phyloP scores from a whole-genome alignment of 306 rosid genomes.

The Sophora flavescens region DNA sequence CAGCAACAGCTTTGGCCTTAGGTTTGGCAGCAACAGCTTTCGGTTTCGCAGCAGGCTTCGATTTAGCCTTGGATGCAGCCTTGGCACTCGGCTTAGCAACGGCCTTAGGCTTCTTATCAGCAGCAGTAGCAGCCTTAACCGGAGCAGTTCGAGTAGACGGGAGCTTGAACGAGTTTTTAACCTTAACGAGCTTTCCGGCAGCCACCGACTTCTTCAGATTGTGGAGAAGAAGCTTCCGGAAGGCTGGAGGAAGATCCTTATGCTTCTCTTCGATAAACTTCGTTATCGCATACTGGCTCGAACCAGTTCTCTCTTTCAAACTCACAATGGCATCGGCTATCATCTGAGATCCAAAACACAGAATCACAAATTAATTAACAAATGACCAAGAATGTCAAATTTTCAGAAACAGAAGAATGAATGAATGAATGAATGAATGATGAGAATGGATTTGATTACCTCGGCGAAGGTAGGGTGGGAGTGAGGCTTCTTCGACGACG shows the following conservation, averaged over 20 bases:
- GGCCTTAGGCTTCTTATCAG: conserved; percentile 54
- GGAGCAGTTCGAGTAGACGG: conserved; percentile 41
- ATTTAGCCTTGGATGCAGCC: conserved; percentile 40
- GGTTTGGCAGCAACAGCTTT: conserved; percentile 50
- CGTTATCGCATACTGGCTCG: conserved; percentile 90
- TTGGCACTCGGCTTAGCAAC: background rate
- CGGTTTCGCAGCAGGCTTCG: conserved; percentile 35
- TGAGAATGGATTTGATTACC: conserved; percentile 45
- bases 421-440: too few species aligned
- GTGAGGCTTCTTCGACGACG: conserved; percentile 41
- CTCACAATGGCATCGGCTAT: conserved; percentile 73
- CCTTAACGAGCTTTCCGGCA: conserved; percentile 71
- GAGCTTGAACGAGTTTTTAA: conserved; percentile 80
- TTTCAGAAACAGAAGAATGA: background rate
- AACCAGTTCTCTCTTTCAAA: conserved; percentile 85
- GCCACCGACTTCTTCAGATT: conserved; percentile 80
- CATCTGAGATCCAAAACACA: conserved; percentile 59
- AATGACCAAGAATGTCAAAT: accelerated
- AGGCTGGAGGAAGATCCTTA: conserved; percentile 67
- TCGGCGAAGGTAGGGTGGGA: conserved; percentile 77
- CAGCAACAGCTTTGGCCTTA: conserved; percentile 6
- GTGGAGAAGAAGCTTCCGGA: conserved; percentile 71
- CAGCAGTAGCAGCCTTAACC: conserved; percentile 15
- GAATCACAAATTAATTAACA: background rate
- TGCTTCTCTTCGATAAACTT: conserved; percentile 83